Evolutionary conservation across 1,284 basidiomycete genomes (phyloP), one percentile per base, ranked within the genome.

Genomic region (Ustilago bromivora): DNA sequence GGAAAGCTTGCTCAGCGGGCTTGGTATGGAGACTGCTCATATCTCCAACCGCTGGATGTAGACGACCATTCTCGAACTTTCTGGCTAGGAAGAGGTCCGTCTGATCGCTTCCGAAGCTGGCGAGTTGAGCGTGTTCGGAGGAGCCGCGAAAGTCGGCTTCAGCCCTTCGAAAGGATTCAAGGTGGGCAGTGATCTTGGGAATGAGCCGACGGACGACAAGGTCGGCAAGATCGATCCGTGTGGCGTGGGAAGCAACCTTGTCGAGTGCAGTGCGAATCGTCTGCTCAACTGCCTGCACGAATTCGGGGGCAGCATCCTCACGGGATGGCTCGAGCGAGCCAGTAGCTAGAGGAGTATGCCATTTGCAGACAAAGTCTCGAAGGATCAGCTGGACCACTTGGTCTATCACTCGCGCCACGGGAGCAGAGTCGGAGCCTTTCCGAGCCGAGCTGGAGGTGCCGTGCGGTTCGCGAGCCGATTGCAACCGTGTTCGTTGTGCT

Each of bases 91-190:
- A 88, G 43, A 95, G 88, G 82, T 96, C 94, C 15, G 64, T 61
- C 61, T 78, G 76, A 43, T 78, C 76, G 54, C 71, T 78, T 5
- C 53, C 71, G 17, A 61, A 64, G 47, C 55, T 65, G 46, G 65
- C 63, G 13, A 78, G 64, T 3, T 66, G 61, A 11, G 59, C 54
- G 13, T 67, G 54, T 47, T 62, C 64, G 35, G 71, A 74, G 6
- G 71, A 61, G 52, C 92, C 93, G 36, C 91, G 91, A 43, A 93
- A 88, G 8, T 91, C 91, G 54, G 93, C 89, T 86, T 96, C 94
- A n/a, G 95, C 94, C 74, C 93, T 91, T n/a, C 93, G 91, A 84
- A 94, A 98, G 59, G 92, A 91, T 70, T 96, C 93, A 35, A 98
- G 89, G 85, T 98, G 96, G 0, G 90, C 88, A 0, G 94, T 98